Base-by-base conservation (phyloP, 805 yeast species). In the Pichia nakasei region DNA sequence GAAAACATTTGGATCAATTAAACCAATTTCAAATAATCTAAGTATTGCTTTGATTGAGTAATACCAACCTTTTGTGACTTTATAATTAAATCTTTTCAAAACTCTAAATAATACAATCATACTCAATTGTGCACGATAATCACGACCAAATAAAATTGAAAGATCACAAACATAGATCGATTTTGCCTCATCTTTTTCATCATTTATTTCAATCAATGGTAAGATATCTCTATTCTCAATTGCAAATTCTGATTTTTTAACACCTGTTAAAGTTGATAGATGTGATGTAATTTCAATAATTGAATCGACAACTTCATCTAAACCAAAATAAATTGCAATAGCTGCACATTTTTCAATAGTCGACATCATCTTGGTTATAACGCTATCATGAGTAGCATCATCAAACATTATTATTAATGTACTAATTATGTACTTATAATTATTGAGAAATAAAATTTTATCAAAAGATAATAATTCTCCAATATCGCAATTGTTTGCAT, bases 61-160 rank as follows among this genome's bases (percentile, higher is more conserved):
- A 9, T 61, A 57, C 96, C 95, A 88, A 11, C 65, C 57, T 19
- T 58, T 47, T 4, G 80, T 62, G 6, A 78, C 71, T 33, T 63
- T 61, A 41, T 74, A 69, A 21, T 70, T 69, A 26, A 78, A 78
- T 51, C 78, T 75, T 50, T 78, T 76, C 26, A 85, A 64, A 27
- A 91, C 75, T 49, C 95, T 71, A 68, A 91, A 88, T 39, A 91
- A 67, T 1, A 91, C 91, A 41, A 89, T 88, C 2, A 88, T 73
- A 12, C 96, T 82, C 48, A 91, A 66, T 58, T 94, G 98, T 0
- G 95, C 95, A 56, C 89, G 87, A 65, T 86, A 85, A 56, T 88
- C 93, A 39, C 82, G 72, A 7, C 98, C 99, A 58, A 93, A 81
- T 59, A 81, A 73, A 15, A 88, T 86, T 0, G 96, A 77, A 42